phyloP scores from a whole-genome alignment of 129 eudicot species.

The Silybum marianum region DNA sequence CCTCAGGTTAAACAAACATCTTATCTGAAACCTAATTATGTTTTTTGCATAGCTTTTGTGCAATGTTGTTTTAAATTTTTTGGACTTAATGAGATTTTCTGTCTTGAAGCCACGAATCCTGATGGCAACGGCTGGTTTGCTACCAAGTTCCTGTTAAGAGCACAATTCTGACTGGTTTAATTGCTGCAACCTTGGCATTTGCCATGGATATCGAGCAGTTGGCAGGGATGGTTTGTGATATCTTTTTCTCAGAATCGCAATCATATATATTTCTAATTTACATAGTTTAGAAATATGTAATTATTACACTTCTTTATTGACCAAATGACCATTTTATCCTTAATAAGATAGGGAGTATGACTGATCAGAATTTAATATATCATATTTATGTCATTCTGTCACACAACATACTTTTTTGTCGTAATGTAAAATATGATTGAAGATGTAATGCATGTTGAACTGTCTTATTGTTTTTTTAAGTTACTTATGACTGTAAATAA shows the following conservation, averaged over 20 bases:
- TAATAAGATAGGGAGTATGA: neutral
- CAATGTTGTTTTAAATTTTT: neutral
- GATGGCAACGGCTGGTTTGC: conserved; percentile 99
- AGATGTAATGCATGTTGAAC: too few species aligned
- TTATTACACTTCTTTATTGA: neutral
- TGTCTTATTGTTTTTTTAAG: too few species aligned
- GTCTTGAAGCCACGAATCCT: conserved; percentile 79
- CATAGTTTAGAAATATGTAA: neutral
- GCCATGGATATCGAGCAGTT: conserved; percentile 90
- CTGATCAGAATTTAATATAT: too few species aligned
- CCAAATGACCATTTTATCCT: neutral
- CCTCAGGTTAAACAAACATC: conserved; percentile 66
- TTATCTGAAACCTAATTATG: neutral
- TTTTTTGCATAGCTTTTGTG: neutral
- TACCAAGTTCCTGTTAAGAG: conserved; percentile 94
- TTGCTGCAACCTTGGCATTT: conserved; percentile 80
- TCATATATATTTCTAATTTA: too few species aligned
- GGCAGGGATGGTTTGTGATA: conserved; percentile 78
- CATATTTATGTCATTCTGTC: too few species aligned
- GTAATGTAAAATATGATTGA: too few species aligned
- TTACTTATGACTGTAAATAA: too few species aligned
- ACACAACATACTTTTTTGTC: too few species aligned
- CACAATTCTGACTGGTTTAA: conserved; percentile 70
- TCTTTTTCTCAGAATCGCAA: too few species aligned
- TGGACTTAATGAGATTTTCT: conserved; percentile 10